Conservation (phyloP, 2,329 filamentous ascomycete species). For the Phyllosticta citriasiana region DNA sequence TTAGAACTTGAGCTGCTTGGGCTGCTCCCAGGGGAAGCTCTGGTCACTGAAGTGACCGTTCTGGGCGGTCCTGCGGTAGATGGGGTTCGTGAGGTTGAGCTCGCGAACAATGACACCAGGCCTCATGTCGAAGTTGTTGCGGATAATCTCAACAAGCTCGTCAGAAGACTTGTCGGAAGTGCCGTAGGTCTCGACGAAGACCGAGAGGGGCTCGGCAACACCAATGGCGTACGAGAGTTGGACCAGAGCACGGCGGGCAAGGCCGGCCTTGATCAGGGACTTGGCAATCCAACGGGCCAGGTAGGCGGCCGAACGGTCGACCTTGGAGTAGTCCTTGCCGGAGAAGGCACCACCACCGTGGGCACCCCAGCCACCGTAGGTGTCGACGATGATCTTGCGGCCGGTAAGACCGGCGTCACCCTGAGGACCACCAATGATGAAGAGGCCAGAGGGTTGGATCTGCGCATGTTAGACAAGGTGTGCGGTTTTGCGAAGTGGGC, state of each 20-base stretch:
- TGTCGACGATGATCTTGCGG: slow-evolving; percentile 99
- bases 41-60: slow-evolving; percentile 99
- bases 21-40: slow-evolving; percentile 96
- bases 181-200: slow-evolving; percentile 97
- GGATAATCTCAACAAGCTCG: slow-evolving; percentile 91
- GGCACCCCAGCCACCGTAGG: slow-evolving; percentile 98
- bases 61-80: slow-evolving; percentile 98
- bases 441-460: slow-evolving; percentile 95
- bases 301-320: slow-evolving; percentile 96
- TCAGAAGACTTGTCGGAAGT: slow-evolving; percentile 83
- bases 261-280: slow-evolving; percentile 80
- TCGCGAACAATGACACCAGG: slow-evolving; percentile 98
- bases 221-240: slow-evolving; percentile 99
- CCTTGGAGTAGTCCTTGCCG: slow-evolving; percentile 99
- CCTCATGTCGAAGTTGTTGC: slow-evolving; percentile 92
- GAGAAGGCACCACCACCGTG: slow-evolving; percentile 99
- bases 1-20: slow-evolving; percentile 87
- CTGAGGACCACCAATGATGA: slow-evolving; percentile 98
- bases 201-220: slow-evolving; percentile 93
- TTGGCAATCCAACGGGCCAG: slow-evolving; percentile 98
- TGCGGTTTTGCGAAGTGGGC: no score
- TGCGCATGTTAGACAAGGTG: slow-evolving; percentile 20
- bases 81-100: slow-evolving; percentile 87
- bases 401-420: slow-evolving; percentile 97
- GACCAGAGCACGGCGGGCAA: slow-evolving; percentile 86